These are phyloP conservation scores for Elymus sibiricus DNA, from an alignment of 176 grass and related monocot genomes.

Conservation along the genomic window DNA sequence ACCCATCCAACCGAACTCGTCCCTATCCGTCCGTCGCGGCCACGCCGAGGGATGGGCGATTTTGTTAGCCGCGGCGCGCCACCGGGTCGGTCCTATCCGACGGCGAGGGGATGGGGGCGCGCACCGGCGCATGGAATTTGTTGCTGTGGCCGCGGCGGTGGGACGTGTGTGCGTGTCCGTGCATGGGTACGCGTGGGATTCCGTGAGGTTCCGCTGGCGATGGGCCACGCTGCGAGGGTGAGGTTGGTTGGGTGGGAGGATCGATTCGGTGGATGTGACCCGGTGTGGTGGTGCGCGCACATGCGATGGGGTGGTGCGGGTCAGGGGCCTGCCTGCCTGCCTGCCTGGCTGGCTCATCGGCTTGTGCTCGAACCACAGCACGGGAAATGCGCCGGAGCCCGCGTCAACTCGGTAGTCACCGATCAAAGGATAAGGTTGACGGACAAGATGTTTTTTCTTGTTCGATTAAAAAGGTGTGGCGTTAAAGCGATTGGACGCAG, in stretches of 20 bases:
- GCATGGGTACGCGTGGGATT: background rate
- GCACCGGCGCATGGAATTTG: background rate
- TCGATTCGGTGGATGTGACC: background rate
- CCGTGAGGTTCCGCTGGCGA: background rate
- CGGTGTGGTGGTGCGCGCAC: constrained; percentile 14
- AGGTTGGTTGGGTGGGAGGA: background rate
- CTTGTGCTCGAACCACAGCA: background rate
- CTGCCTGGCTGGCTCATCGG: background rate
- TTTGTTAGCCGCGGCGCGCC: no score
- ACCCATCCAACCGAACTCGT: background rate
- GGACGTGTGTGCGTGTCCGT: background rate
- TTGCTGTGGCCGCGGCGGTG: background rate
- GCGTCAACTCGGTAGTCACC: constrained; percentile 12
- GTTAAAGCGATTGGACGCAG: background rate
- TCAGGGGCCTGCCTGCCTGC: background rate
- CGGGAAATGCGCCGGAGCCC: background rate
- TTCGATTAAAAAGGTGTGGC: background rate
- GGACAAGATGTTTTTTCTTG: no score
- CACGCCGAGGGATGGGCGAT: background rate
- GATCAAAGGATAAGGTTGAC: background rate
- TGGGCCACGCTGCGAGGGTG: background rate
- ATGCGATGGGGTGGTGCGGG: background rate
- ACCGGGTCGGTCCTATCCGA: background rate
- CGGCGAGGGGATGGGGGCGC: background rate
- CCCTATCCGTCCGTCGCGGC: background rate